These are phyloP conservation scores for Rubia peregrina DNA, from an alignment of 305 asterid genomes.

Conservation along the genomic window DNA sequence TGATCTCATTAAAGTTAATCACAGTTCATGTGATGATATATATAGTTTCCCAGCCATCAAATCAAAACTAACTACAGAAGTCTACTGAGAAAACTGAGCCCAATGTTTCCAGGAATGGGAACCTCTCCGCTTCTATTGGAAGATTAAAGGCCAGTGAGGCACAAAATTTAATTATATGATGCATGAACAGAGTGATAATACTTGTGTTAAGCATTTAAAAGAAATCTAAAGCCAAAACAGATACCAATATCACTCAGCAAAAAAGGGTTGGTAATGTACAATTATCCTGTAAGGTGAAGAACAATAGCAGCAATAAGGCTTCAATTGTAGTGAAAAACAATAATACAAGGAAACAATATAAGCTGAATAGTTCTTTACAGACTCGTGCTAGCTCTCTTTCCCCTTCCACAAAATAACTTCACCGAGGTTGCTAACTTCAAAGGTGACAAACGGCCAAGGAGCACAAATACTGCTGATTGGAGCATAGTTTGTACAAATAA, in stretches of 20 bases:
- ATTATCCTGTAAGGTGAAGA: constrained; percentile 5
- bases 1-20: background rate
- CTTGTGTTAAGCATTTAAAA: background rate
- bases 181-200: background rate
- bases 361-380: background rate
- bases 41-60: background rate
- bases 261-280: background rate
- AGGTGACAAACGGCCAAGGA: background rate
- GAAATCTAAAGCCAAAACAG: background rate
- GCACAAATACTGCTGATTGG: background rate
- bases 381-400: background rate
- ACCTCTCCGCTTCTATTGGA: background rate
- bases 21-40: background rate
- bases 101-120: background rate
- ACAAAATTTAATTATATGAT: background rate
- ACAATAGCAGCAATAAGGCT: background rate
- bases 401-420: background rate
- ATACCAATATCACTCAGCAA: background rate
- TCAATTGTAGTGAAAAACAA: background rate
- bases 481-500: background rate
- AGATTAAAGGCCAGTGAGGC: background rate
- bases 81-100: background rate
- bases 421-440: background rate
- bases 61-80: background rate
- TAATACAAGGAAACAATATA: background rate